Percentiles rank a stretch among this genome's conserved stretches.
phyloP scores from a whole-genome alignment of 352 stramenopile species.

The Saprolegnia diclina region DNA sequence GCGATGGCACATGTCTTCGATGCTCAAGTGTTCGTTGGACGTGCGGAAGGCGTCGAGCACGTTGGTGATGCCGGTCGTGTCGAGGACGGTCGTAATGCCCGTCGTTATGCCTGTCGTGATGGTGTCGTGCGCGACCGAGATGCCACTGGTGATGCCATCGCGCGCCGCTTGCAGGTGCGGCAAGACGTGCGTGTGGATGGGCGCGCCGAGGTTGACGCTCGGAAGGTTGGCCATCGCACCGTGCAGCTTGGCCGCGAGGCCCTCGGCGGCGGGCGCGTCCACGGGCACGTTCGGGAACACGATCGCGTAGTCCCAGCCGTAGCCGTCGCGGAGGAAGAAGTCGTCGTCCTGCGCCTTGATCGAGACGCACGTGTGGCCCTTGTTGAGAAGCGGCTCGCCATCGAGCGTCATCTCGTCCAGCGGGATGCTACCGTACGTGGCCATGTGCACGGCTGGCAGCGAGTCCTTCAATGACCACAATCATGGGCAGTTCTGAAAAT shows the following conservation, averaged over 20 bases:
- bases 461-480: neutral
- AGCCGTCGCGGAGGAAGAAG: neutral
- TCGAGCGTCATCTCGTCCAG: neutral
- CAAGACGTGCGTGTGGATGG: neutral
- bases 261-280: neutral
- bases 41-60: neutral
- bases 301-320: conserved; percentile 78
- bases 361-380: neutral
- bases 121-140: neutral
- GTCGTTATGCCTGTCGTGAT: neutral
- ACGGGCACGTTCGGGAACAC: conserved; percentile 57
- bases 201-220: neutral
- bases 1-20: conserved; percentile 20
- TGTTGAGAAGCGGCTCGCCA: neutral
- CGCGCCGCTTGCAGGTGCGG: neutral
- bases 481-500: too few species aligned
- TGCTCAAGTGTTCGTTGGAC: neutral
- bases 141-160: neutral
- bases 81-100: neutral
- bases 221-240: neutral
- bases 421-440: neutral
- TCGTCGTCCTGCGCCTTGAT: neutral
- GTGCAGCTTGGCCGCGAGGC: neutral
- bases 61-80: neutral
- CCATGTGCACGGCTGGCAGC: neutral